A percentile compares a stretch with the other conserved stretches of the same genome.
phyloP scores from a whole-genome alignment of 2,329 filamentous ascomycete species.

The Colletotrichum spaethianum region DNA sequence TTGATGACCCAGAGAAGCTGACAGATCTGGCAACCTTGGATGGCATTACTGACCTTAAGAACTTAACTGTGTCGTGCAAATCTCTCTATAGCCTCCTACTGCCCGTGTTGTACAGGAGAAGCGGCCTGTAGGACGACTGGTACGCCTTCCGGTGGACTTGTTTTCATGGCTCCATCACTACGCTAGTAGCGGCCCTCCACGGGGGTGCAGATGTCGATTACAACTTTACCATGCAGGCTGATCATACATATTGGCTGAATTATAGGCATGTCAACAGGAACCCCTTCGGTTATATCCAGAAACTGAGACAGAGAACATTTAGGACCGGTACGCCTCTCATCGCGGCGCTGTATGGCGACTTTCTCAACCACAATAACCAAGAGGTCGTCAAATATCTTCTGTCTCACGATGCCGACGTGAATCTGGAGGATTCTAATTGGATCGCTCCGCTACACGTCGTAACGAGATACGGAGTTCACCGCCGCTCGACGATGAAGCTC shows the following conservation, averaged over 20 bases:
- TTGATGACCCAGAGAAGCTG: not conserved
- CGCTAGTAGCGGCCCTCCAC: not conserved
- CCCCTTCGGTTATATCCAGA: not conserved
- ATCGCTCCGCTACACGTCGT: conserved; percentile 5
- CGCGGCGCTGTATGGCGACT: conserved; percentile 14
- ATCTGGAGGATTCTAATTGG: not conserved
- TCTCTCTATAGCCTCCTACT: not conserved
- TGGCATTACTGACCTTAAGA: conserved; percentile 1
- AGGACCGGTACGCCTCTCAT: conserved; percentile 12
- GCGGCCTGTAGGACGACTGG: conserved; percentile 5
- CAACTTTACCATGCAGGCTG: not conserved
- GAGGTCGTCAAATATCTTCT: conserved; percentile 17
- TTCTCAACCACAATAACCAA: not conserved
- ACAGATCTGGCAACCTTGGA: not conserved
- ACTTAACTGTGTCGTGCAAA: conserved; percentile 2
- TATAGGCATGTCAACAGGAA: not conserved
- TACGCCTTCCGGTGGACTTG: conserved; percentile 17
- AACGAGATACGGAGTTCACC: not conserved
- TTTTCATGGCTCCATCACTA: conserved; percentile 7
- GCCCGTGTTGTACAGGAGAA: conserved; percentile 2
- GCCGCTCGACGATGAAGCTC: conserved; percentile 9
- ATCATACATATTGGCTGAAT: not conserved
- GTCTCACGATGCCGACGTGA: not conserved
- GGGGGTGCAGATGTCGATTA: conserved; percentile 7
- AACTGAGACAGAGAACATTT: not conserved